Evolutionary conservation across 2,329 filamentous ascomycete species (phyloP), one percentile per base, ranked within the genome.

Genomic region (Colletotrichum orchidophilum): DNA sequence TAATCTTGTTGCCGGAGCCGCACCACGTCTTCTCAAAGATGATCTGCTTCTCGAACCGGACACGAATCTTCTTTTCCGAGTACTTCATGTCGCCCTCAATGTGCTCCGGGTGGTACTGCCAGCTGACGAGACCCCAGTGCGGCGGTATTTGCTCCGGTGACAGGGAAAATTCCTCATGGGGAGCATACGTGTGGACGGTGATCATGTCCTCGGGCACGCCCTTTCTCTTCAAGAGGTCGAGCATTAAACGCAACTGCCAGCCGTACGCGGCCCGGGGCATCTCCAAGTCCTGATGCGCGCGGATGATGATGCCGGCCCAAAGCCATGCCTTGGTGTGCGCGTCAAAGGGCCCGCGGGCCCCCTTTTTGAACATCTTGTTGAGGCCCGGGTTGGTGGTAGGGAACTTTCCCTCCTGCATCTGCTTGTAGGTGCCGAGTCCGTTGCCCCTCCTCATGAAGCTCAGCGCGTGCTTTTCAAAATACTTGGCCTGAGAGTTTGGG

Each of bases 11-110:
- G 18, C 67, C 67, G 9, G 46, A 42, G 15, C 70, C 49, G 57
- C 73, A 75, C 73, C 73, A 74, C 9, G 27, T 42, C 26, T 67
- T 54, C 26, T 73, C 66, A 13, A 85, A 87, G 73, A 77, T 57
- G 8, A 68, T 3, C 7, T 64, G 39, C 39, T 68, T 66, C 26
- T 74, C 62, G 39, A 66, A 67, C 15, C 67, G 65, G 7, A 75
- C 6, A 24, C 62, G 39, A 6, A 73, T 26, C 13, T 66, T 66
- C 31, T 54, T 52, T 12, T 55, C 60, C 8, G 26, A n/a, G 7
- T 50, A 26, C 13, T 27, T 18, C 18, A 8, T 46, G 18, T 18
- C 39, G 3, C 26, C 55, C 42, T 31, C 33, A 9, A 13, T 53
- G 46, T 70, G 66, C 3, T 12, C 33, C 15, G 71, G 69, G n/a